Evolutionary conservation across 768 basidiomycete genomes (phyloP).

Genomic region (Tulasnella sp.): DNA sequence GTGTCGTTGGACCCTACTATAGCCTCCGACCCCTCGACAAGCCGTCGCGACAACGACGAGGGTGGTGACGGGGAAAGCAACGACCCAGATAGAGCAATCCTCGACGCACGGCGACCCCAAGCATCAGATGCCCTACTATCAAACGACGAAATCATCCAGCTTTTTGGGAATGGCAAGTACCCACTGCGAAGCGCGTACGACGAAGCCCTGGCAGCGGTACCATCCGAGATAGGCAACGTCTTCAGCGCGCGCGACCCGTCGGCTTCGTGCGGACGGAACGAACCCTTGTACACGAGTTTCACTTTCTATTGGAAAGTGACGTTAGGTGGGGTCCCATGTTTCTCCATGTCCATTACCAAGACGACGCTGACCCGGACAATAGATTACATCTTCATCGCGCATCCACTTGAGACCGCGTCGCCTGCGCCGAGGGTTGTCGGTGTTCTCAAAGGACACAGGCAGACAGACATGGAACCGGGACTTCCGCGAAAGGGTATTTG

Average conservation of each 20-base stretch:
- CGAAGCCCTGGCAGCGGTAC: constrained; percentile 30
- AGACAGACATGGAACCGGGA: constrained; percentile 50
- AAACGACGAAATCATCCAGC: constrained; percentile 39
- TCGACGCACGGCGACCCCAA: constrained; percentile 50
- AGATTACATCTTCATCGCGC: constrained; percentile 86
- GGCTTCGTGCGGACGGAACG: constrained; percentile 32
- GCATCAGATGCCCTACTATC: constrained; percentile 58
- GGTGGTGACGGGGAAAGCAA: constrained; percentile 31
- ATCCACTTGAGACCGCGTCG: constrained; percentile 27
- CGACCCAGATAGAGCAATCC: constrained; percentile 62
- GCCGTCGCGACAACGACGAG: constrained; percentile 25
- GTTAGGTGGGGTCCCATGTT: constrained; percentile 38
- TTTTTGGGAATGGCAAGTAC: constrained; percentile 29
- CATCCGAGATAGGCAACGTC: constrained; percentile 19
- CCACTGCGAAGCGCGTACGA: constrained; percentile 54
- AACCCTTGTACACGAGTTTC: constrained; percentile 81
- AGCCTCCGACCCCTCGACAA: constrained; percentile 18
- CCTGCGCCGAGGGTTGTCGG: constrained; percentile 29
- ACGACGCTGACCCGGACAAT: constrained; percentile 6
- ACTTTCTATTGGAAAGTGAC: constrained; percentile 79
- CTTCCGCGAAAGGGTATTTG: constrained; percentile 69
- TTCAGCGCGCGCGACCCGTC: constrained; percentile 40
- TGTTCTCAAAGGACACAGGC: constrained; percentile 49
- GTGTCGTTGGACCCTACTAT: constrained; percentile 20
- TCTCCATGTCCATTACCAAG: constrained; percentile 2